Percentiles rank a stretch among this genome's conserved stretches.
These are phyloP conservation scores for Heritiera littoralis DNA, from an alignment of 345 rosid species.

Conservation along the genomic window DNA sequence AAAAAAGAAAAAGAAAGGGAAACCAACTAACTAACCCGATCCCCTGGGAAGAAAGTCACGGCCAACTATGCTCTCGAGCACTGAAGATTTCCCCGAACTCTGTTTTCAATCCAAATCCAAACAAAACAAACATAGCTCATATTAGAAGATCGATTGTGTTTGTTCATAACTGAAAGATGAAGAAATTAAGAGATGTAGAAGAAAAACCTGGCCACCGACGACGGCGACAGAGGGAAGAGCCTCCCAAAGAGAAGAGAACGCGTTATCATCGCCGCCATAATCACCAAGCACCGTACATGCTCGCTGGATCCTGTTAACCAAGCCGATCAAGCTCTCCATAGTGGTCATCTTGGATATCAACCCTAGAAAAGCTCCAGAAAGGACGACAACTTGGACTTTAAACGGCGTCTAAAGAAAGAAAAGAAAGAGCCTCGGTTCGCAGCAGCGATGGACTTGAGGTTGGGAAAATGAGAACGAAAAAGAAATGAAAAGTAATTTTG, in stretches of 20 bases:
- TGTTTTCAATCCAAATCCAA: slow-evolving; percentile 22
- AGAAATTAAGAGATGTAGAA: neutral
- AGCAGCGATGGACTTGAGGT: slow-evolving; percentile 11
- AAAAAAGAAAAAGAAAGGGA: neutral
- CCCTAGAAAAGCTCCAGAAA: neutral
- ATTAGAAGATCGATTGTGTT: neutral
- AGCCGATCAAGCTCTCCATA: slow-evolving; percentile 61
- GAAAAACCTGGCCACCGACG: slow-evolving; percentile 61
- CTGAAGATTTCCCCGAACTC: slow-evolving; percentile 75
- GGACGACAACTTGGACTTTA: neutral
- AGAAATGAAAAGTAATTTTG: neutral
- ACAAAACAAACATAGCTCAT: neutral
- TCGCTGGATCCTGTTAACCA: slow-evolving; percentile 58
- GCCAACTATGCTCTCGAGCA: slow-evolving; percentile 71
- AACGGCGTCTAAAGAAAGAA: neutral
- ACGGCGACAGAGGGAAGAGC: slow-evolving; percentile 70
- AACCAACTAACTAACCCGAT: slow-evolving; percentile 40
- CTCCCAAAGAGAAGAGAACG: slow-evolving; percentile 73
- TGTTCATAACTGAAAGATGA: neutral
- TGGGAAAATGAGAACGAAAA: neutral
- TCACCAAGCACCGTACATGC: slow-evolving; percentile 69
- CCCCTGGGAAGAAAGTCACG: slow-evolving; percentile 73
- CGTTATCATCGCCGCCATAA: slow-evolving; percentile 37
- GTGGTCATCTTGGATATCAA: slow-evolving; percentile 30
- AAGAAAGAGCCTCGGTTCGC: neutral